Base-by-base conservation (phyloP, 2,329 filamentous ascomycete genomes). In the Verticillium dahliae region DNA sequence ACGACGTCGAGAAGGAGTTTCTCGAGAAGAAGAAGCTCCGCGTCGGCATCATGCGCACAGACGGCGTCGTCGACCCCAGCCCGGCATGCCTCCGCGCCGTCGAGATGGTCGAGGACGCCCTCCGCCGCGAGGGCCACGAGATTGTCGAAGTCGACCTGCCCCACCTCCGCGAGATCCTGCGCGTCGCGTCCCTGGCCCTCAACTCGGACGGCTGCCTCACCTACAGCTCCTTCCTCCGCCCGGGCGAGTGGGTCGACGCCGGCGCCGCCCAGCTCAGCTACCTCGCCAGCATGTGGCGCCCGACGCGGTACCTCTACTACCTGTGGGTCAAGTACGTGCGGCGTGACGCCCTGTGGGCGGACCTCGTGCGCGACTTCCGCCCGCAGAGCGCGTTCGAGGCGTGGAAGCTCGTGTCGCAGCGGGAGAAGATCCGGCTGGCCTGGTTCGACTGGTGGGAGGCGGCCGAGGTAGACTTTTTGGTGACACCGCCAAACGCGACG, bases 381-480 rank as follows among this genome's bases (percentile, higher is more conserved):
- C 82, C 85, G 60, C 92, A 93, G 76, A 86, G 82, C 11, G 88
- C 89, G 1, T 85, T 83, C 64, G 88, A 96, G 74, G 89, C 94
- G 71, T 97, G 92, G 92, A 82, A 90, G 68, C 83, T 95, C 58
- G 91, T 94, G 4, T 82, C 84, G 1, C 82, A 86, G 74, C 85
- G 93, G 31, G 94, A 97, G 75, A 80, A 81, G 1, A 96, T 91
- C 79, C 89, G 91, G 66, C 83, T 82, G 14, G 81, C 79, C 59
- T 97, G 92, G 86, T 93, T 91, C 72, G 85, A 89, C 27, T 97
- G 92, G 90, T 96, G 92, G 91, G 85, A 91, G 63, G 77, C 82
- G 11, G 82, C 84, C 41, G 79, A 86, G 56, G 77, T 93, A 65
- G 93, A 97, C 74, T 88, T 93, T 66, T 82, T 97, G 66, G 75